A percentile compares a stretch with the other conserved stretches of the same genome.
Evolutionary conservation across 2,329 filamentous ascomycete species (phyloP).

Genomic region (Aspergillus luchuensis): DNA sequence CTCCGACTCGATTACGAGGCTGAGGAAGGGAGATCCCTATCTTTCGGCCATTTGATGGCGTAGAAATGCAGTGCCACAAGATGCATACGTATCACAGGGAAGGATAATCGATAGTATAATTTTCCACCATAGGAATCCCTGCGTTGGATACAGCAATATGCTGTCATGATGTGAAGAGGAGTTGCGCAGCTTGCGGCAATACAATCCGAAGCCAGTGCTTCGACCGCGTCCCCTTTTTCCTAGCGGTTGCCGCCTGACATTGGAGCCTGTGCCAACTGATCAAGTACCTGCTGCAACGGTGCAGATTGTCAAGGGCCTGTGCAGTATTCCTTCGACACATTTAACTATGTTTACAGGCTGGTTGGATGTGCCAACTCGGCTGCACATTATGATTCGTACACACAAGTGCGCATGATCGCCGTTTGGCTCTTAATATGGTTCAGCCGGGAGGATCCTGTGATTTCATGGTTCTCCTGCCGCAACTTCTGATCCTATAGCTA

Average conservation of each 20-base stretch:
- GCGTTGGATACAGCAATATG: not conserved
- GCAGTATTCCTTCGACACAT: not conserved
- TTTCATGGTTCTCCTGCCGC: not conserved
- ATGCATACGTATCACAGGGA: not conserved
- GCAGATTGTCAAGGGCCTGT: not conserved
- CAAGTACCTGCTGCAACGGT: not conserved
- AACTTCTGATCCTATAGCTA: not conserved
- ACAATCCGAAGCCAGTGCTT: not conserved
- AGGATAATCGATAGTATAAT: not conserved
- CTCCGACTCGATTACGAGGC: not conserved
- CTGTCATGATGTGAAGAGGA: not conserved
- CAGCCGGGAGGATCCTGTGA: not conserved
- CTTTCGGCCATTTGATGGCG: not conserved
- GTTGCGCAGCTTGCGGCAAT: not conserved
- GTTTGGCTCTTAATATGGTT: not conserved
- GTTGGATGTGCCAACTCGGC: not conserved
- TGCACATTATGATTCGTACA: not conserved
- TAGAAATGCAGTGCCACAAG: not conserved
- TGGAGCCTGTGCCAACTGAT: not conserved
- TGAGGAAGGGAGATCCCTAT: not conserved
- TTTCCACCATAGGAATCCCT: not conserved
- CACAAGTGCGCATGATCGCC: not conserved
- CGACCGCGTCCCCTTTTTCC: not conserved
- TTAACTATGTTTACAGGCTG: not conserved
- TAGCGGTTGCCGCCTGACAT: not conserved